phyloP scores from a whole-genome alignment of 75 land plant species.

The Sequoia sempervirens region DNA sequence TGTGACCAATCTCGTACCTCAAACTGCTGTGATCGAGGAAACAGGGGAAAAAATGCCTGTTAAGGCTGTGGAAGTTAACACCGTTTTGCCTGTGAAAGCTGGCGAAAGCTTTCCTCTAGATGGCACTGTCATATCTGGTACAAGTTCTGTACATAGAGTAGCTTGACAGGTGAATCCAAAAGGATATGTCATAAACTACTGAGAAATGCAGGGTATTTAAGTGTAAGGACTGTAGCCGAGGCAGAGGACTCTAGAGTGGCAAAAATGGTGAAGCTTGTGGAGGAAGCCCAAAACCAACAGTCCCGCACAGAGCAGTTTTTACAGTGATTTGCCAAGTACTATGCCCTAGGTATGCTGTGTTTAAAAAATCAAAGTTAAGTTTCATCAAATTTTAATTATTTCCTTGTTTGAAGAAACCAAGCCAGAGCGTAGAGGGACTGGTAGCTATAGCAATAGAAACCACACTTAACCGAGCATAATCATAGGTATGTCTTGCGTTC shows the following conservation, averaged over 20 bases:
- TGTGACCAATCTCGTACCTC: slow-evolving; percentile 69
- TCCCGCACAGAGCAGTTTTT: slow-evolving; percentile 64
- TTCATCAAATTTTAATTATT: no score
- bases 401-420: no score
- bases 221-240: slow-evolving; percentile 62
- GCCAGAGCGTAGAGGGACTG: no score
- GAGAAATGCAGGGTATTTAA: slow-evolving; percentile 60
- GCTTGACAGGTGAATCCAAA: slow-evolving; percentile 75
- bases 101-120: slow-evolving; percentile 88
- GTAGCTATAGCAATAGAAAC: no score
- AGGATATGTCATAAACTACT: neutral
- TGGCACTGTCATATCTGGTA: slow-evolving; percentile 42
- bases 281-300: slow-evolving; percentile 50
- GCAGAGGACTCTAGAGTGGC: slow-evolving; percentile 80
- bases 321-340: slow-evolving; percentile 12
- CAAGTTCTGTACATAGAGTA: slow-evolving; percentile 70
- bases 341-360: no score
- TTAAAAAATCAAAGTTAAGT: no score
- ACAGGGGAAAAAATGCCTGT: slow-evolving; percentile 25
- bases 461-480: no score
- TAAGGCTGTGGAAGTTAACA: slow-evolving; percentile 42
- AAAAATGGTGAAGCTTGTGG: slow-evolving; percentile 81
- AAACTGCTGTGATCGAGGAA: slow-evolving; percentile 69
- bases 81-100: slow-evolving; percentile 71
- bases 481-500: no score